phyloP scores from a whole-genome alignment of 345 rosid species.

The Brassica nigra region DNA sequence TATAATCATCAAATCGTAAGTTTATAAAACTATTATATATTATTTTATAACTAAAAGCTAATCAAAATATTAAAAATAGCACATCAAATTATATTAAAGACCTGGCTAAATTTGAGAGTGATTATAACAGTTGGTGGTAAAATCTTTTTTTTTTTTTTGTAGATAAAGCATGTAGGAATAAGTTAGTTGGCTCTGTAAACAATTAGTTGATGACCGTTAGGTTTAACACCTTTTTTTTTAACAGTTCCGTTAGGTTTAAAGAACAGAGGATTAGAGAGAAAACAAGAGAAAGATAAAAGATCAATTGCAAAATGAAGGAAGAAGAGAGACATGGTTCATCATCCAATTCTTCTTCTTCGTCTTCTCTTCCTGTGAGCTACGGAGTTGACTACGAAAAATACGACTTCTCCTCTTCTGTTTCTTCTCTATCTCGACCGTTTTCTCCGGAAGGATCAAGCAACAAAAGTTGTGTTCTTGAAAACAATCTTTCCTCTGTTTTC shows the following conservation, averaged over 20 bases:
- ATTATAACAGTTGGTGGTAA: background rate
- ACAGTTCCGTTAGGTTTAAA: slow-evolving; percentile 31
- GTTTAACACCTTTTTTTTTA: slow-evolving; percentile 19
- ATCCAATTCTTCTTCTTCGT: slow-evolving; percentile 22
- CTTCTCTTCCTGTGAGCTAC: slow-evolving; percentile 38
- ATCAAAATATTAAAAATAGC: too few relatives aligned
- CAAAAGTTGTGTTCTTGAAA: slow-evolving; percentile 18
- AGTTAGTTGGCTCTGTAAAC: background rate
- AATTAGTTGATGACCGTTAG: slow-evolving; percentile 41
- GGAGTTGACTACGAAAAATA: slow-evolving; percentile 38
- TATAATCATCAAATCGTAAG: background rate
- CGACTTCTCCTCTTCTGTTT: slow-evolving; percentile 32
- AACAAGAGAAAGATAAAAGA: background rate
- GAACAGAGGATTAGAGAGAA: background rate
- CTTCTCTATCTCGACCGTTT: slow-evolving; percentile 33
- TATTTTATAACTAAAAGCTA: too few relatives aligned
- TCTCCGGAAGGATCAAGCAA: slow-evolving; percentile 32
- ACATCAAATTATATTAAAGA: background rate
- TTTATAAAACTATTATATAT: too few relatives aligned
- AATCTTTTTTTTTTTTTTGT: background rate
- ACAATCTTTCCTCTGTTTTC: slow-evolving; percentile 14
- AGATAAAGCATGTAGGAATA: background rate
- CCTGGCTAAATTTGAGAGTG: background rate
- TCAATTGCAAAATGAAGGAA: slow-evolving; percentile 28
- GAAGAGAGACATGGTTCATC: slow-evolving; percentile 26